Conservation (phyloP, 139 green algal genomes). For the Trebouxia sp. region DNA sequence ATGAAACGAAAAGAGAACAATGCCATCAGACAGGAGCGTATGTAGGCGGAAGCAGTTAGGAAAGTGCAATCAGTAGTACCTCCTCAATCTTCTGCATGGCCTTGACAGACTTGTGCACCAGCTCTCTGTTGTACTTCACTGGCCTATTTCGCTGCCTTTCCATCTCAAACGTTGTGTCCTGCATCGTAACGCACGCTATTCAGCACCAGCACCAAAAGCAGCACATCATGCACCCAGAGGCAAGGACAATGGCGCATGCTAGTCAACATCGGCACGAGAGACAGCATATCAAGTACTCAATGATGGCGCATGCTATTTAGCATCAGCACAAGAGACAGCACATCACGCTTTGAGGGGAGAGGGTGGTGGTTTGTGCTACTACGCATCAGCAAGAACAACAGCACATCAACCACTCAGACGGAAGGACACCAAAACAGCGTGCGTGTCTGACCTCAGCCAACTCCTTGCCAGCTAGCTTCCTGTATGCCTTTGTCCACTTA, state of each 20-base stretch:
- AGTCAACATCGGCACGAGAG: no score
- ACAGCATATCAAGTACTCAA: no score
- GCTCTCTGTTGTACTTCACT: slow-evolving; percentile 93
- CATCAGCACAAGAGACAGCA: no score
- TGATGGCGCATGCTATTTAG: no score
- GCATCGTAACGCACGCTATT: neutral
- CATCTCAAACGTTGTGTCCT: slow-evolving; percentile 97
- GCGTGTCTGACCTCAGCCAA: slow-evolving; percentile 69
- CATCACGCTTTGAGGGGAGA: no score
- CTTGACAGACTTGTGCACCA: slow-evolving; percentile 89
- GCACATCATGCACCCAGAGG: no score
- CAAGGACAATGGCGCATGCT: no score
- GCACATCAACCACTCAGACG: neutral
- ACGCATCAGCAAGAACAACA: neutral
- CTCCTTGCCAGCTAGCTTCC: slow-evolving; percentile 94
- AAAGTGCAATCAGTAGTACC: slow-evolving; percentile 50
- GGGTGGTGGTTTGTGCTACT: neutral
- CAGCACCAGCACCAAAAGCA: no score
- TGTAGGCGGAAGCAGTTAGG: no score
- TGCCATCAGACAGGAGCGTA: no score
- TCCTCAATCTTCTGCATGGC: slow-evolving; percentile 90
- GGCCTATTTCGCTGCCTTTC: slow-evolving; percentile 93
- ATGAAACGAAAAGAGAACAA: no score
- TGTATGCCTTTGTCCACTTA: slow-evolving; percentile 97
- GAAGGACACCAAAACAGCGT: neutral